Conservation (phyloP, 2,329 filamentous ascomycete species). For the Geoglossum cookeanum region DNA sequence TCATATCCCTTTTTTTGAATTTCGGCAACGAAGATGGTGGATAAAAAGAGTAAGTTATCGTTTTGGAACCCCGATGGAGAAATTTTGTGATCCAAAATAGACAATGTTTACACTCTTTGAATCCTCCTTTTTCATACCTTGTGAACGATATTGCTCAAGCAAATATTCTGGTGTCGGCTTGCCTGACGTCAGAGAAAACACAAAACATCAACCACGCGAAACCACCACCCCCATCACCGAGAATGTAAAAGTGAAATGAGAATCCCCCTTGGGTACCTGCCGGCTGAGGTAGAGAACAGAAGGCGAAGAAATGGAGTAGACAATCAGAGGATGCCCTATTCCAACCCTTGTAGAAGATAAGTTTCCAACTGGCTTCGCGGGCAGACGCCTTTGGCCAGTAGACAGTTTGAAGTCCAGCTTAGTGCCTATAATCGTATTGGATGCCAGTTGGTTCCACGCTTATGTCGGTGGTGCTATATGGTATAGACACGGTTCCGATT, state of each 20-base stretch:
- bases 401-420: background rate
- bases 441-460: too few species aligned
- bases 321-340: background rate
- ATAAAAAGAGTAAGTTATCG: background rate
- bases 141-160: background rate
- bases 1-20: background rate
- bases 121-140: background rate
- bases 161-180: too few species aligned
- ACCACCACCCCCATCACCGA: background rate
- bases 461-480: background rate
- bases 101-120: background rate
- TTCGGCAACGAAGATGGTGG: background rate
- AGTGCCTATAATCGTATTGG: background rate
- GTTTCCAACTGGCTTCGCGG: background rate
- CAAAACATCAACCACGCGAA: background rate
- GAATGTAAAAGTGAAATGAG: background rate
- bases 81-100: background rate
- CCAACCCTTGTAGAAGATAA: background rate
- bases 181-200: background rate
- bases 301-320: background rate
- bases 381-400: background rate
- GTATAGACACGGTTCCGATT: background rate
- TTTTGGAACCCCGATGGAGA: background rate
- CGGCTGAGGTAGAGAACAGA: background rate
- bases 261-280: background rate